Conservation (phyloP, 306 rosid species). For the Lathyrus tuberosus region DNA sequence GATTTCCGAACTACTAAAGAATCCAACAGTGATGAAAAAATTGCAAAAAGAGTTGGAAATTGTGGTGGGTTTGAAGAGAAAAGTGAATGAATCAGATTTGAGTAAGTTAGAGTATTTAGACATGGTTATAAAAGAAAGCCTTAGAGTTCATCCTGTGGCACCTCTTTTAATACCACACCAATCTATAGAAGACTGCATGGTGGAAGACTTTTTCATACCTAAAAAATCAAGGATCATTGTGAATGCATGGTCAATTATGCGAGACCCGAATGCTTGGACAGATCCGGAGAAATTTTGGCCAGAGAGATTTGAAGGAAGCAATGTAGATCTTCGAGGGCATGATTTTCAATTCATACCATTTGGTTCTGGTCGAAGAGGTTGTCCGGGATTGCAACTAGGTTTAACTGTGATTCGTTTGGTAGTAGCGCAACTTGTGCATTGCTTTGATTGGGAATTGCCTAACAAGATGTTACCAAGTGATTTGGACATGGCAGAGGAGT, state of each 20-base stretch:
- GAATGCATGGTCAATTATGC: conserved; percentile 47
- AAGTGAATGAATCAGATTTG: conserved; percentile 66
- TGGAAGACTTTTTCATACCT: conserved; percentile 59
- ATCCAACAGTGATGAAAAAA: conserved; percentile 64
- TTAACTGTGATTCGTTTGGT: conserved; percentile 30
- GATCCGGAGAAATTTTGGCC: conserved; percentile 45
- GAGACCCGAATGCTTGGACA: conserved; percentile 40
- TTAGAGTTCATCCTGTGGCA: conserved; percentile 64
- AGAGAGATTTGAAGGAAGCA: conserved; percentile 45
- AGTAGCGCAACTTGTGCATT: conserved; percentile 47
- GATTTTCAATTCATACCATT: conserved; percentile 47
- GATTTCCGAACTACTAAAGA: conserved; percentile 55
- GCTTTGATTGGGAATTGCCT: conserved; percentile 46
- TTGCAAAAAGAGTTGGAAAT: conserved; percentile 55
- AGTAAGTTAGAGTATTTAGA: conserved; percentile 47
- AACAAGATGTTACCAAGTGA: conserved; percentile 18
- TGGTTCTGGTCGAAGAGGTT: conserved; percentile 46
- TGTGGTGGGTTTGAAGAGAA: conserved; percentile 61
- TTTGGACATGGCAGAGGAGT: conserved; percentile 48
- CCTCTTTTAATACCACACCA: conserved; percentile 65
- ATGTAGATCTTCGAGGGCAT: conserved; percentile 35
- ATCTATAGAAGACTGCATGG: conserved; percentile 52
- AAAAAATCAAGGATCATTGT: conserved; percentile 39
- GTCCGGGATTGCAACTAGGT: conserved; percentile 45
- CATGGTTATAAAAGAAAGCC: conserved; percentile 61